Conservation (phyloP, 345 rosid species). For the Arabis hirsuta region DNA sequence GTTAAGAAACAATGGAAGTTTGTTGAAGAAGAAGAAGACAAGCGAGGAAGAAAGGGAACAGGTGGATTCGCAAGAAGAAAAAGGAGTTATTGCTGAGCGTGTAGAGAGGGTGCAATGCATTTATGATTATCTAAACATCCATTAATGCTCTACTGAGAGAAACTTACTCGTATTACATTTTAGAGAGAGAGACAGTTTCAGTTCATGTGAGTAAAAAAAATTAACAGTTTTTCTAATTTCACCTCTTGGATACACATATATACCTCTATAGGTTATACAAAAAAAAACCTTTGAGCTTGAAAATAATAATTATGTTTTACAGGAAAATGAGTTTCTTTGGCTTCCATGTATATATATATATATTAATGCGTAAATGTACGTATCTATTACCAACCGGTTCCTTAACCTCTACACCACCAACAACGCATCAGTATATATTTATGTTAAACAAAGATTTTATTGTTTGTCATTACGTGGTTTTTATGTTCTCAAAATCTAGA, state of each 20-base stretch:
- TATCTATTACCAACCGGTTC: constrained; percentile 18
- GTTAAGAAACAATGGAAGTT: constrained; percentile 31
- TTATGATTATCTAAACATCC: constrained; percentile 57
- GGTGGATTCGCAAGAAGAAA: constrained; percentile 40
- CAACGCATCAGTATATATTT: not conserved
- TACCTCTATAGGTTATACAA: constrained; percentile 2
- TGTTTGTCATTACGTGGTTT: not conserved
- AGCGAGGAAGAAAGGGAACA: constrained; percentile 42
- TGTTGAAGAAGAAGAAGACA: constrained; percentile 28
- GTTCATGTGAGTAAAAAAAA: constrained; percentile 15
- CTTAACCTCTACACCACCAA: constrained; percentile 28
- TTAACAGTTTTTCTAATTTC: constrained; percentile 35
- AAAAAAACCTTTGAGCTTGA: constrained; percentile 1
- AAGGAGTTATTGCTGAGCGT: constrained; percentile 75
- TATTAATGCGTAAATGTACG: constrained; percentile 10
- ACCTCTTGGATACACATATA: constrained; percentile 28
- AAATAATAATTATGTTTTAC: not conserved
- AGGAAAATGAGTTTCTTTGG: not conserved
- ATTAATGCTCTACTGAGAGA: constrained; percentile 43
- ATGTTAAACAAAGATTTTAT: not conserved
- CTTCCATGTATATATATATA: not conserved
- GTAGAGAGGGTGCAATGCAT: constrained; percentile 78
- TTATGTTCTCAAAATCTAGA: constrained; percentile 14
- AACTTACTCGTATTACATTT: constrained; percentile 30
- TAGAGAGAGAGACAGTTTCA: constrained; percentile 18